Base-by-base conservation (phyloP, 1,284 basidiomycete genomes). In the Porodaedalea pini region DNA sequence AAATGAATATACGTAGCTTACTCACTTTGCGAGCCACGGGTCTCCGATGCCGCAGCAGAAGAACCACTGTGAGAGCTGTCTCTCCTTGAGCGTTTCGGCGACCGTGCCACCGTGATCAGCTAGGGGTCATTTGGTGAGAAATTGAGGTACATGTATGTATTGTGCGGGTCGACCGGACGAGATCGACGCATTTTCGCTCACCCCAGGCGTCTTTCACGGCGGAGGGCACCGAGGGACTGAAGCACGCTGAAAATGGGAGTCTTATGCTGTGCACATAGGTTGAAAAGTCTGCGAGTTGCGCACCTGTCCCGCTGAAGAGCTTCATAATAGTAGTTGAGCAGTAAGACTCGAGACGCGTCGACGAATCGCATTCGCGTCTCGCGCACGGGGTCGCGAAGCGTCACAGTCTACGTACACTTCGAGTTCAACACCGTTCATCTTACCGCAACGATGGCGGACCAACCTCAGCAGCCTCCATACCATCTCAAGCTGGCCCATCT, bases 1-100 rank as follows among this genome's bases (percentile, higher is more conserved):
- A 21, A 44, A 8, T n/a, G 19, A 17, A 17, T 1, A 27, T 31
- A 25, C 36, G 41, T 40, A 50, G 41, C 29, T 19, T 44, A 49
- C 58, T 25, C 36, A 63, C 62, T 54, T 51, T 41, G 15, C 40
- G 32, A 63, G 43, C 41, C 53, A 61, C 21, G 59, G 54, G 48
- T 63, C 62, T 29, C 32, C 37, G 44, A 51, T 34, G 32, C 62
- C 60, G 19, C 27, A 36, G 47, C 62, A 63, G 36, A 63, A 63
- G 51, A 49, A 53, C 56, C 51, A 64, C n/a, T 51, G 32, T 10
- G 57, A 45, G 43, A 51, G 21, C 11, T 40, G 44, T 32, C 43
- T 53, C 39, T 64, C 59, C 17, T 62, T 51, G 37, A 19, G 44
- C 15, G 48, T 50, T 25, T 10, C 56, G 19, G 50, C 54, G 13